phyloP scores from a whole-genome alignment of 192 early-diverging fungal species.

The Rhizophagus sp. region DNA sequence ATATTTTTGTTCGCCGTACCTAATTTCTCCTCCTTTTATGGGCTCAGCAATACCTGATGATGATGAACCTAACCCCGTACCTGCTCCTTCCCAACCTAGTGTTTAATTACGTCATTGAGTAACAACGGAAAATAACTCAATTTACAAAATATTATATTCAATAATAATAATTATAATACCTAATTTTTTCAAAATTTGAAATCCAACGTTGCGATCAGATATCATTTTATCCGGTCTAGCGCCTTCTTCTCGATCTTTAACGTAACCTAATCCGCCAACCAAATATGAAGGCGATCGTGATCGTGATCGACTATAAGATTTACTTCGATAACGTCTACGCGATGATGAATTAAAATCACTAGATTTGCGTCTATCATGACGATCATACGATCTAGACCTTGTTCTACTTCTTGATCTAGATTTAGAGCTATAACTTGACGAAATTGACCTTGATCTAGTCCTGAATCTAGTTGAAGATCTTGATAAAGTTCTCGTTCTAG shows the following conservation, averaged over 20 bases:
- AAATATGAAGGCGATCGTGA: conserved; percentile 9
- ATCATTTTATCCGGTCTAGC: conserved; percentile 29
- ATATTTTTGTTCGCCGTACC: conserved; percentile 29
- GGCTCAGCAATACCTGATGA: conserved; percentile 26
- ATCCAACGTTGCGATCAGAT: conserved; percentile 31
- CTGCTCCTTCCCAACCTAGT: conserved; percentile 31
- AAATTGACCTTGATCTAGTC: conserved; percentile 14
- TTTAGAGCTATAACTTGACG: conserved; percentile 6
- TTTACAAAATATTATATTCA: too few relatives aligned
- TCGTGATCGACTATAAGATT: conserved; percentile 20
- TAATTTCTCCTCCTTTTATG: conserved; percentile 28
- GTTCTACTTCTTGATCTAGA: conserved; percentile 22
- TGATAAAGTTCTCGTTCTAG: conserved; percentile 15
- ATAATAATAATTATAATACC: conserved; percentile 6
- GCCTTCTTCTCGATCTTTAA: conserved; percentile 1
- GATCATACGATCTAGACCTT: conserved; percentile 18
- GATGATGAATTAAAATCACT: conserved; percentile 18
- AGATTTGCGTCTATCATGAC: conserved; percentile 5
- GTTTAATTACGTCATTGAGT: neutral
- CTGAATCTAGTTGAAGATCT: conserved; percentile 8
- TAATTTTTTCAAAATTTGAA: conserved; percentile 32
- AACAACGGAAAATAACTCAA: neutral
- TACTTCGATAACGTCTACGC: conserved; percentile 17
- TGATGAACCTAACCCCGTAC: conserved; percentile 23
- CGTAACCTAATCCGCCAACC: conserved; percentile 14